Base-by-base conservation (phyloP, 2,329 filamentous ascomycete genomes). In the Pseudohalonectria lignicola region DNA sequence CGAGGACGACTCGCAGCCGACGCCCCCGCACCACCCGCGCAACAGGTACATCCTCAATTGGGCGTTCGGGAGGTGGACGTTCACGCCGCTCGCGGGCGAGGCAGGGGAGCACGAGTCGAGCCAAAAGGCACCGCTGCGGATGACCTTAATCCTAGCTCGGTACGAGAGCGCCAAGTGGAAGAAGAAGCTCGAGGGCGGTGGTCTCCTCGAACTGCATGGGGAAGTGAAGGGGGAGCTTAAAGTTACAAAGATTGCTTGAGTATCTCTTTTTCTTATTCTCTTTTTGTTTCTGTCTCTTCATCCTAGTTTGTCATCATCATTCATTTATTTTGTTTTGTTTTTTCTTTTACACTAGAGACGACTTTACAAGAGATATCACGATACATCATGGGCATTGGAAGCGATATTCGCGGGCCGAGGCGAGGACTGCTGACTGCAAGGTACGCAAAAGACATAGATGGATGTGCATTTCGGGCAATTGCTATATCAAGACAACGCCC, bases 11-110 rank as follows among this genome's bases (percentile, higher is more conserved):
- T 47, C 56, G 4, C 50, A 52, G 34, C 49, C 60, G 3, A 46
- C 52, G 4, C 46, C 54, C n/a, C 37, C 54, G 2, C 43, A 49
- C 19, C 26, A 13, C 28, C 37, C 47, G 5, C 39, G 52, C 8
- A 55, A 52, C 3, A 69, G 84, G 39, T 95, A 92, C 54, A 94
- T 98, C 32, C 71, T 98, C 42, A 98, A 98, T 57, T 98, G 92
- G 92, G 92, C 92, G 0, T 98, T 98, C 61, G 87, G 87, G 1
- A 74, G 92, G 21, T 98, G 92, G 90, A 94, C 79, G 0, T 94
- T 90, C 53, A 93, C 87, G 2, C 68, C 74, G 4, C 52, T 71
- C 4, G 52, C 56, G 0, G 54, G 55, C 7, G 52, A 53, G 2
- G 53, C 54, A 2, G 53, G 51, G 9, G 71, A 79, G 55, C 71